phyloP scores from a whole-genome alignment of 169 alveolate species.

The Plasmodium gonderi region DNA sequence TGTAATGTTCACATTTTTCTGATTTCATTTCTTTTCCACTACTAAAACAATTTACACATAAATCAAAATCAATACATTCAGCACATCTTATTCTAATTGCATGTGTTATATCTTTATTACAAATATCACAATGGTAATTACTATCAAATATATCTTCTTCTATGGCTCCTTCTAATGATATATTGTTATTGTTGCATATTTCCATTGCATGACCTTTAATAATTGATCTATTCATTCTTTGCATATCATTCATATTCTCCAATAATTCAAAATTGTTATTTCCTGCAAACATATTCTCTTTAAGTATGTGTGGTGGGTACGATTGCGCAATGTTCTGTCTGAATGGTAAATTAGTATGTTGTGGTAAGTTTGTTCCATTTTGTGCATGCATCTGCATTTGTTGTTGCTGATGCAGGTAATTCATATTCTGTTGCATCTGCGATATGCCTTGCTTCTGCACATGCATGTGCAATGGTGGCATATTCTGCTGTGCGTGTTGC shows the following conservation, averaged over 20 bases:
- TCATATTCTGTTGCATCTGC: conserved; percentile 6
- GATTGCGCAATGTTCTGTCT: neutral
- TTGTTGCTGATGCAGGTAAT: conserved; percentile 10
- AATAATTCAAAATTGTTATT: conserved; percentile 28
- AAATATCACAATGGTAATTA: conserved; percentile 84
- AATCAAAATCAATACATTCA: conserved; percentile 90
- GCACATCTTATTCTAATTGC: conserved; percentile 90
- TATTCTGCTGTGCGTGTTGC: conserved; percentile 19
- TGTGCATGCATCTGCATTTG: conserved; percentile 7
- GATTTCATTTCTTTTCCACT: conserved; percentile 88
- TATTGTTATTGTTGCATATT: neutral
- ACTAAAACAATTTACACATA: conserved; percentile 90
- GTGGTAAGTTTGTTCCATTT: neutral
- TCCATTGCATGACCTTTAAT: neutral
- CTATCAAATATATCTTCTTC: conserved; percentile 73
- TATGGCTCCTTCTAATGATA: conserved; percentile 20
- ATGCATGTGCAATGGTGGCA: neutral
- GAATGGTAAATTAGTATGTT: conserved; percentile 13
- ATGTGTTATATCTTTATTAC: conserved; percentile 83
- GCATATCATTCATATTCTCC: conserved; percentile 58
- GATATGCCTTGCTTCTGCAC: conserved; percentile 28
- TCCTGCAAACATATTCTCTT: conserved; percentile 13
- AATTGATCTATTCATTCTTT: conserved; percentile 4
- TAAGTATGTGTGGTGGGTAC: conserved; percentile 12
- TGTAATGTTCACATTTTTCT: conserved; percentile 83